These are phyloP conservation scores for Incumbomyces lentus DNA, from an alignment of 2,329 filamentous ascomycete genomes.

Conservation along the genomic window DNA sequence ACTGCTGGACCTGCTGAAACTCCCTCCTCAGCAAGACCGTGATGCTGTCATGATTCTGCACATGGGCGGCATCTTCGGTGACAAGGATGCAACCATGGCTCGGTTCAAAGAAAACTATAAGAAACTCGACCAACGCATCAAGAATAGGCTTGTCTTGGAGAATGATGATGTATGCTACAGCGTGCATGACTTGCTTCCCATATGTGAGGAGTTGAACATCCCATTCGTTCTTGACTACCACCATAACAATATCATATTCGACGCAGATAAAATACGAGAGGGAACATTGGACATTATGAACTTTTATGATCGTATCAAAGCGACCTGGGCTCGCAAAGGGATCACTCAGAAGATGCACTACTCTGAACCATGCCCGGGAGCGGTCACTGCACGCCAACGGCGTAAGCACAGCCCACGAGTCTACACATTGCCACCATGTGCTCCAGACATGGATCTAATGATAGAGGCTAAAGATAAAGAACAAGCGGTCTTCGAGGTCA, in stretches of 20 bases:
- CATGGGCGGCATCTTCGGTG: constrained; percentile 82
- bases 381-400: constrained; percentile 65
- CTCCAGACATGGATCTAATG: constrained; percentile 86
- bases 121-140: constrained; percentile 56
- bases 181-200: constrained; percentile 80
- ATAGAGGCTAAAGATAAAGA: constrained; percentile 98
- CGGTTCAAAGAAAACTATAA: constrained; percentile 69
- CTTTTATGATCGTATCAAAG: constrained; percentile 65
- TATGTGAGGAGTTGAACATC: constrained; percentile 91
- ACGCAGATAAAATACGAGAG: constrained; percentile 61
- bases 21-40: constrained; percentile 66
- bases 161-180: constrained; percentile 91
- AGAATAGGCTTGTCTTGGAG: constrained; percentile 74
- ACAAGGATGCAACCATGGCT: constrained; percentile 67
- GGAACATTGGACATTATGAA: constrained; percentile 71
- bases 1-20: constrained; percentile 62
- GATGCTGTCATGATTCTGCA: constrained; percentile 93
- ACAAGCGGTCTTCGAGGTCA: constrained; percentile 88
- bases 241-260: constrained; percentile 90
- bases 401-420: constrained; percentile 80
- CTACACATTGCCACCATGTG: constrained; percentile 68
- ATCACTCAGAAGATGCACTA: constrained; percentile 98
- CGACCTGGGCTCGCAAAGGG: constrained; percentile 72
- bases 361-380: constrained; percentile 66
- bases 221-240: constrained; percentile 87